These are phyloP conservation scores for Xylaria cubensis DNA, from an alignment of 495 filamentous ascomycete species.

Conservation along the genomic window DNA sequence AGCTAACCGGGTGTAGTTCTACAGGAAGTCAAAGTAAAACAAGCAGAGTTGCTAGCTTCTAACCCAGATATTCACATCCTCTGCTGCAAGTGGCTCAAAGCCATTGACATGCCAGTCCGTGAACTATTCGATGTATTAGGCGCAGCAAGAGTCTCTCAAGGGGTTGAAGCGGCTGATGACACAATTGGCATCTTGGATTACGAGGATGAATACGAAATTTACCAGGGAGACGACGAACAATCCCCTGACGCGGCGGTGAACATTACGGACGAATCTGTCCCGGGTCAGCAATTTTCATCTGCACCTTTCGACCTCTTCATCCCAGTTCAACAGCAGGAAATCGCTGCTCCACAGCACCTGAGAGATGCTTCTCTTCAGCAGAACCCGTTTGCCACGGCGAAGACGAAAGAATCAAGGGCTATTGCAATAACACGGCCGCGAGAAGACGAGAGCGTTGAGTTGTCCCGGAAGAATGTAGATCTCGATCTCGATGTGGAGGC, in stretches of 20 bases:
- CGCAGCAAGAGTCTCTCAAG: not conserved
- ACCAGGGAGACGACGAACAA: not conserved
- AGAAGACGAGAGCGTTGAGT: not conserved
- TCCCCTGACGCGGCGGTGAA: not conserved
- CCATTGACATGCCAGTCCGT: constrained; percentile 30
- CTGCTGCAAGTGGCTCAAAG: constrained; percentile 29
- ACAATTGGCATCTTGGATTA: not conserved
- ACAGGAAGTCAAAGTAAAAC: constrained; percentile 24
- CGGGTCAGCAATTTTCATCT: not conserved
- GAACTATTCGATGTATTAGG: not conserved
- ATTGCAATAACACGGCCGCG: not conserved
- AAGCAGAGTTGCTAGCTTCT: constrained; percentile 28
- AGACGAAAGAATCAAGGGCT: not conserved
- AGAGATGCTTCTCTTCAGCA: not conserved
- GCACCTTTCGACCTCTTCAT: not conserved
- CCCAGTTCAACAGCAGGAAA: not conserved
- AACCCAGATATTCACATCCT: constrained; percentile 14
- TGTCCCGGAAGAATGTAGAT: not conserved
- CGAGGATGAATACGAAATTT: constrained; percentile 18
- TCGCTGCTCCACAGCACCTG: not conserved
- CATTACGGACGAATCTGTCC: not conserved
- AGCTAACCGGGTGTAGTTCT: constrained; percentile 34
- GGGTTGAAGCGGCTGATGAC: not conserved
- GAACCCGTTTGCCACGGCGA: not conserved
- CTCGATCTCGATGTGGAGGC: not conserved